These are phyloP conservation scores for Prunus yedoensis DNA, from an alignment of 331 rosid species.

Conservation along the genomic window DNA sequence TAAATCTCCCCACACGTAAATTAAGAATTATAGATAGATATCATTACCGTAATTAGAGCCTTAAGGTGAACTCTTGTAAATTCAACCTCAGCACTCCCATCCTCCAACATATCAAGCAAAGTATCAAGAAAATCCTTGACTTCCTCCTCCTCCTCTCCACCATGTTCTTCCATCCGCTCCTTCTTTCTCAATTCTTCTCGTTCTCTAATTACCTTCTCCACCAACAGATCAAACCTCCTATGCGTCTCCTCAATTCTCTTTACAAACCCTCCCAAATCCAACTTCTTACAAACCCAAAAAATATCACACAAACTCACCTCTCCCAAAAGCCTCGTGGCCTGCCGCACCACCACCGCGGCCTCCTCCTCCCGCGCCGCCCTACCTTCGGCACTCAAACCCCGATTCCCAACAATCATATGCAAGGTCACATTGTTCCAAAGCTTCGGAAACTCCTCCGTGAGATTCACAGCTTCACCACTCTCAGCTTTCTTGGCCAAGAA, in stretches of 20 bases:
- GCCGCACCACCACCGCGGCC: conserved; percentile 33
- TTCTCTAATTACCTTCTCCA: conserved; percentile 49
- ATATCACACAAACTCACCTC: conserved; percentile 44
- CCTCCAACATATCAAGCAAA: conserved; percentile 42
- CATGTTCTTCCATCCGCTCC: neutral
- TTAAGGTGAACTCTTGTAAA: conserved; percentile 23
- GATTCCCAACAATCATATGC: conserved; percentile 40
- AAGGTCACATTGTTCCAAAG: conserved; percentile 46
- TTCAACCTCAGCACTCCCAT: conserved; percentile 18
- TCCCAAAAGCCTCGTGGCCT: conserved; percentile 40
- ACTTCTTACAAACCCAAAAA: conserved; percentile 39
- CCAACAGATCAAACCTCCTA: conserved; percentile 35
- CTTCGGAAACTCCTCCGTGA: conserved; percentile 45
- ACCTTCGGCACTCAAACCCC: conserved; percentile 2
- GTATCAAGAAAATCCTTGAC: conserved; percentile 42
- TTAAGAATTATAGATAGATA: no score
- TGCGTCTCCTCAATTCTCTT: conserved; percentile 39
- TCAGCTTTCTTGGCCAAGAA: conserved; percentile 26
- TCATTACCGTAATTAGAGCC: neutral
- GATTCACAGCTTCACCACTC: conserved; percentile 24
- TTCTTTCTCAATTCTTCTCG: conserved; percentile 28
- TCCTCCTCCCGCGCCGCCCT: conserved; percentile 29
- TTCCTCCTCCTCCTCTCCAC: neutral
- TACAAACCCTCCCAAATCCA: conserved; percentile 45
- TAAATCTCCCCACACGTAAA: no score